A percentile compares a stretch with the other conserved stretches of the same genome.
Evolutionary conservation across 768 basidiomycete genomes (phyloP).

Genomic region (Arthromyces matolae): DNA sequence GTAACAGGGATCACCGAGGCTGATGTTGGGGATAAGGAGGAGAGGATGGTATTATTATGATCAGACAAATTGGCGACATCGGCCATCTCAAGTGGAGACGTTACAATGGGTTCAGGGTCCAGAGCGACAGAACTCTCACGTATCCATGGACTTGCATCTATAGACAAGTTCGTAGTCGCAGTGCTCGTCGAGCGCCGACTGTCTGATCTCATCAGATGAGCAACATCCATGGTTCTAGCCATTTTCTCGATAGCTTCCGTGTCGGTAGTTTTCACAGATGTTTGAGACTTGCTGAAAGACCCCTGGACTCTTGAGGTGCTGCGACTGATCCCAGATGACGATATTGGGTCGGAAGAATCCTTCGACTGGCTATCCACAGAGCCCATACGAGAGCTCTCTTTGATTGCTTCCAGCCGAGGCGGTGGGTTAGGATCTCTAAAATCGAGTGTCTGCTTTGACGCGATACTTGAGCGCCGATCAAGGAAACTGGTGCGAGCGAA

Average conservation of each 20-base stretch:
- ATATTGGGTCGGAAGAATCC: slow-evolving; percentile 8
- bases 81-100: slow-evolving; percentile 33
- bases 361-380: slow-evolving; percentile 15
- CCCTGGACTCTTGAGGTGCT: slow-evolving; percentile 27
- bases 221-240: slow-evolving; percentile 65
- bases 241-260: slow-evolving; percentile 66
- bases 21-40: neutral
- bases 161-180: slow-evolving; percentile 28
- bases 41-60: slow-evolving; percentile 6
- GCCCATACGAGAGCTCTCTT: slow-evolving; percentile 43
- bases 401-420: slow-evolving; percentile 59
- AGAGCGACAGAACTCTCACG: slow-evolving; percentile 13
- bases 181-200: slow-evolving; percentile 27
- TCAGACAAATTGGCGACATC: slow-evolving; percentile 7
- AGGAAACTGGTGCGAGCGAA: slow-evolving; percentile 65
- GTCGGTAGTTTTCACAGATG: slow-evolving; percentile 62
- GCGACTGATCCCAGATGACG: neutral
- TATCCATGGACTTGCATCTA: slow-evolving; percentile 19
- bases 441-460: slow-evolving; percentile 37
- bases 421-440: slow-evolving; percentile 81
- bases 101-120: slow-evolving; percentile 15
- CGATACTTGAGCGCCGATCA: slow-evolving; percentile 49
- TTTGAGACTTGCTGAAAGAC: slow-evolving; percentile 45
- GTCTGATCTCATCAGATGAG: slow-evolving; percentile 43
- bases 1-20: neutral